Base-by-base conservation (phyloP, 2,329 filamentous ascomycete genomes). In the Calonectria pauciramosa region DNA sequence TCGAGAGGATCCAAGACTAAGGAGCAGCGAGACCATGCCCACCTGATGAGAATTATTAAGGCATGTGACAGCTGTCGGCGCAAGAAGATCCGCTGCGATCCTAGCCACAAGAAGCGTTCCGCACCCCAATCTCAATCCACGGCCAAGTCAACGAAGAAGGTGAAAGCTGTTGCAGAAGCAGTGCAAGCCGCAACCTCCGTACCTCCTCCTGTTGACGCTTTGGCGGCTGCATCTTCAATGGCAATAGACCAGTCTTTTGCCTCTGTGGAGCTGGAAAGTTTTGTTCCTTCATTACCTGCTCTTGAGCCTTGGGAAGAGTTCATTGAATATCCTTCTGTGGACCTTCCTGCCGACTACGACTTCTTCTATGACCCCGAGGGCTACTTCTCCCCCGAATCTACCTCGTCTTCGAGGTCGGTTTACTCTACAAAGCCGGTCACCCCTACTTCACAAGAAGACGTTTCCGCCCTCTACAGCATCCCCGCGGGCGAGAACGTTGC, bases 1-100 rank as follows among this genome's bases (percentile, higher is more conserved):
- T 91, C 90, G 20, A 88, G 91, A 49, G 91, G 91, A 41, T 91
- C 89, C 82, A 93, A 93, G 86, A 92, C 92, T 68, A 92, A 92
- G 87, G 91, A 93, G 86, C 91, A 93, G 86, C 89, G 92, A 41
- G 91, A 93, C 68, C 92, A 93, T 80, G 92, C 92, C 8, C 91
- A 93, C 78, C 84, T 93, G 60, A 93, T 93, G 90, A 87, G 92
- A 74, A 91, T 92, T 81, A 91, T 93, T 82, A 93, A 93, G 85
- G 92, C 92, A n/a, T 93, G 92, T 82, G 90, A 92, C 54, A 86
- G 87, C 74, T 93, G 92, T 86, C 86, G 88, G 74, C 87, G 86
- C 82, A 93, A 92, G 88, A 93, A 93, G 89, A 87, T 90, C 51
- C 89, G 91, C 59, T 92, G 91, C 81, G 90, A 91, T 77, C 91